Evolutionary conservation across 352 stramenopile genomes (phyloP), one percentile per base, ranked within the genome.

Genomic region (Phytopythium oedochilum): DNA sequence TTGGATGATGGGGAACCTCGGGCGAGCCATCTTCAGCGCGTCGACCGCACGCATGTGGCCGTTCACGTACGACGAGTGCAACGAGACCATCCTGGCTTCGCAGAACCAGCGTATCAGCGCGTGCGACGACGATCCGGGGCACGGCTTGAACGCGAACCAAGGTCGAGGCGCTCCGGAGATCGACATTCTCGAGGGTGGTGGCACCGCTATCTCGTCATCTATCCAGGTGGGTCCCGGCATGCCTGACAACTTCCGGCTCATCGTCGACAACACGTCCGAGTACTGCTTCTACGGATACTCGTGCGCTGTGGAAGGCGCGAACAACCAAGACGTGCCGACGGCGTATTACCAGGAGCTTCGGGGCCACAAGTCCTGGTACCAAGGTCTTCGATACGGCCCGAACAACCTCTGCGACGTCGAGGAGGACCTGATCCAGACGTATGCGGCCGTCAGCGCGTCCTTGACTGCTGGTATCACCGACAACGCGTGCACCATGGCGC

Each of bases 1-100:
- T 52, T 98, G 93, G 93, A 66, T 98, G 42, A 70, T 98, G 44
- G 93, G 93, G 10, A 97, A 97, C 75, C 67, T 98, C 10, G 90
- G 89, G 8, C 66, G 93, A 23, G 88, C 89, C 3, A 95, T 94
- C 0, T 98, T 97, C 62, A 82, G 88, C 42, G 71, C 68, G 0
- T 92, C 77, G 0, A 96, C 85, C 4, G 84, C 91, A 34, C 85
- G 87, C 54, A 83, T 97, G 52, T 98, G 93, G 93, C 94, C 94
- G 5, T 98, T 88, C 75, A 95, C 75, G 51, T 98, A 96, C 65
- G 75, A 97, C 53, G 71, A 67, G 25, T 98, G 94, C 60, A 86
- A 97, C 66, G 47, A 68, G 0, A 57, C 56, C 3, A 42, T 72
- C 12, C 60, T 74, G 39, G 71, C 63, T 14, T 50, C 61, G 5